Conservation (phyloP, 495 filamentous ascomycete genomes). For the Tetracladium marchalianum region DNA sequence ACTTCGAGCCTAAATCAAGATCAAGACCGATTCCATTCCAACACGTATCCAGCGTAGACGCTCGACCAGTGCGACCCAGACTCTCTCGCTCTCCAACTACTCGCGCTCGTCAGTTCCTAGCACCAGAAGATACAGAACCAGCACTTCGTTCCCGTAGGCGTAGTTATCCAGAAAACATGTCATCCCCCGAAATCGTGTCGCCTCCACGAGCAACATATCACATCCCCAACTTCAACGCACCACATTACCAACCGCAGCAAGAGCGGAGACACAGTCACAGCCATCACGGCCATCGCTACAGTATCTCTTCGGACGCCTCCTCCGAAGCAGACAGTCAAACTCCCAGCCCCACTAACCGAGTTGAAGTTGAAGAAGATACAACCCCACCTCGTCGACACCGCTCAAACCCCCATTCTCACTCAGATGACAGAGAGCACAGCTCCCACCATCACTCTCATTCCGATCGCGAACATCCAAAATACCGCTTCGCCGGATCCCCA, state of each 20-base stretch:
- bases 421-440: neutral
- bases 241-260: neutral
- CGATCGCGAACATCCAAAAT: too few species aligned
- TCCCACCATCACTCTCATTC: too few species aligned
- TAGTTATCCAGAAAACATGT: conserved; percentile 10
- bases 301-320: conserved; percentile 1
- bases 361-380: neutral
- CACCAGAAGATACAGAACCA: conserved; percentile 9
- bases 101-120: conserved; percentile 16
- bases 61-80: conserved; percentile 6
- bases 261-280: conserved; percentile 8
- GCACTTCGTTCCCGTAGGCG: conserved; percentile 2
- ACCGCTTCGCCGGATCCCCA: too few species aligned
- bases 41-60: conserved; percentile 3
- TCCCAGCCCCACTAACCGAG: conserved; percentile 1
- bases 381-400: neutral
- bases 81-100: conserved; percentile 9
- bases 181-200: neutral
- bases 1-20: conserved; percentile 8
- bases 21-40: conserved; percentile 6
- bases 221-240: neutral
- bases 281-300: conserved; percentile 7
- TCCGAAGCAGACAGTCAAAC: neutral
- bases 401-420: neutral
- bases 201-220: neutral